Conservation (phyloP, 495 filamentous ascomycete genomes). For the Thermothielavioides terrestris region DNA sequence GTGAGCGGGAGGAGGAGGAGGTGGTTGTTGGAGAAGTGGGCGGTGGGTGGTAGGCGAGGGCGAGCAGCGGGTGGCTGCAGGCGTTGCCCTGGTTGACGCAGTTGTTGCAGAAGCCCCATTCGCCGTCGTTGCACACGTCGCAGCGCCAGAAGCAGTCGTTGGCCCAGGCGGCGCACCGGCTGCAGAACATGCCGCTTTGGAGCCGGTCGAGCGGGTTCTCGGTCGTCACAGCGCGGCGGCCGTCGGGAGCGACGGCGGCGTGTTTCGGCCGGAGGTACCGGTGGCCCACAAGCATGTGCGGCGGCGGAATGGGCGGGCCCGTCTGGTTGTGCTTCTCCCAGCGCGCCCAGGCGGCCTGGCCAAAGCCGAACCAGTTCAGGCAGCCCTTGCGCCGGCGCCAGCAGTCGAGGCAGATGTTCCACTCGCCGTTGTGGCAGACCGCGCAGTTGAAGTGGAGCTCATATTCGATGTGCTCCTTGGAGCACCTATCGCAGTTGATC, state of each 20-base stretch:
- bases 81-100: constrained; percentile 70
- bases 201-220: constrained; percentile 58
- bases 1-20: constrained; percentile 13
- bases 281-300: constrained; percentile 59
- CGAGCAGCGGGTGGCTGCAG: constrained; percentile 71
- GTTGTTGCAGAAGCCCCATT: constrained; percentile 81
- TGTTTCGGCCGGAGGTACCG: constrained; percentile 54
- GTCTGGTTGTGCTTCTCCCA: constrained; percentile 38
- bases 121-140: constrained; percentile 72
- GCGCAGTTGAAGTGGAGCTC: constrained; percentile 71
- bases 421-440: constrained; percentile 57
- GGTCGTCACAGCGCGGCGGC: constrained; percentile 45
- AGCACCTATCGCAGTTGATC: constrained; percentile 62
- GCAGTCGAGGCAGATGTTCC: constrained; percentile 70
- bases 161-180: constrained; percentile 57
- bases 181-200: constrained; percentile 77
- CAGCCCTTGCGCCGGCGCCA: constrained; percentile 69
- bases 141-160: constrained; percentile 83
- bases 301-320: constrained; percentile 33
- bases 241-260: constrained; percentile 38
- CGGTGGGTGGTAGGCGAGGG: constrained; percentile 40
- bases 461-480: constrained; percentile 61
- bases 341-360: constrained; percentile 49
- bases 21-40: constrained; percentile 2
- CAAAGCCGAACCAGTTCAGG: constrained; percentile 71